Percentiles rank a stretch among this genome's conserved stretches.
These are phyloP conservation scores for Tremella fuciformis DNA, from an alignment of 768 basidiomycete species.

Conservation along the genomic window DNA sequence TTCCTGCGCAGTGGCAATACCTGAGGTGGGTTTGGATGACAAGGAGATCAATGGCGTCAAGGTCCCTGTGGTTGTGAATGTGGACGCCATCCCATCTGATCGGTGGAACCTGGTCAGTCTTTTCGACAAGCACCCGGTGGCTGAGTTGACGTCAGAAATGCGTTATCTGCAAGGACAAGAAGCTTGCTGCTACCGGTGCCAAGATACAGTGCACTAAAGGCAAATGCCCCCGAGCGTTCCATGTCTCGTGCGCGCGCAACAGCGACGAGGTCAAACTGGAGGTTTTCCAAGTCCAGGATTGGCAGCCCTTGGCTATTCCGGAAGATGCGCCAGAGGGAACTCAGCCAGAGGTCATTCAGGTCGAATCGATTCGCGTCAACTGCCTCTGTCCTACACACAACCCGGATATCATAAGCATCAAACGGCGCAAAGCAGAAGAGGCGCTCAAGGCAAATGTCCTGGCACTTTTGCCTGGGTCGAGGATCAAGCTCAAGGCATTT, in stretches of 20 bases:
- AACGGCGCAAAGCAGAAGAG: constrained; percentile 71
- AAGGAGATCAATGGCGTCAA: constrained; percentile 49
- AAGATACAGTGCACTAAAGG: constrained; percentile 83
- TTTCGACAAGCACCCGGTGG: not conserved
- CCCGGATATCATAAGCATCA: constrained; percentile 71
- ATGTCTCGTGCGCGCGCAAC: constrained; percentile 80
- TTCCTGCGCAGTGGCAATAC: constrained; percentile 72
- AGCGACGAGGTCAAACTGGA: constrained; percentile 49
- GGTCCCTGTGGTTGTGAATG: constrained; percentile 65
- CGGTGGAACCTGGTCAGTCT: constrained; percentile 81
- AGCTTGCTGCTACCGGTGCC: constrained; percentile 41
- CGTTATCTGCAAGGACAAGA: constrained; percentile 69
- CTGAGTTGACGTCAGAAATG: constrained; percentile 68
- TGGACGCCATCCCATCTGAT: constrained; percentile 82
- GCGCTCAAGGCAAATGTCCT: constrained; percentile 69
- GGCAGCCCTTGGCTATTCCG: constrained; percentile 15
- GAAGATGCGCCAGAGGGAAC: constrained; percentile 20
- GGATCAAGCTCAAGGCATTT: constrained; percentile 79
- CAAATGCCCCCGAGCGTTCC: constrained; percentile 89
- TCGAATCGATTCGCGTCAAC: constrained; percentile 59
- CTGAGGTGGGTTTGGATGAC: constrained; percentile 82
- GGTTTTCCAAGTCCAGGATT: constrained; percentile 43
- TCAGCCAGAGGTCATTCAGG: constrained; percentile 53
- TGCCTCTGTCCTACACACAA: constrained; percentile 79
- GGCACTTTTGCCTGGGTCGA: constrained; percentile 65